These are phyloP conservation scores for Dactylis glomerata DNA, from an alignment of 176 grass and related monocot species.

Conservation along the genomic window DNA sequence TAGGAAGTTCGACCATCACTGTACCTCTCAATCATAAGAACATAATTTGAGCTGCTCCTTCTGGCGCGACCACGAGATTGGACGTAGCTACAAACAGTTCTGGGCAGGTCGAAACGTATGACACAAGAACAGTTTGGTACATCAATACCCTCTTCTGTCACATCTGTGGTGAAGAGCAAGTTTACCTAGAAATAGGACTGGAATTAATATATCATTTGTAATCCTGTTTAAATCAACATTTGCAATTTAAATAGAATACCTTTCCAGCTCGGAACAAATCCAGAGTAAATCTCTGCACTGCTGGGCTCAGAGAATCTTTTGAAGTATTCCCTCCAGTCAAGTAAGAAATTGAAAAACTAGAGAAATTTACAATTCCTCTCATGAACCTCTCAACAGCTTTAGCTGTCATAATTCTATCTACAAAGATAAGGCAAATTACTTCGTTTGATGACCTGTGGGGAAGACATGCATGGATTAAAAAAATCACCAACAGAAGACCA, in stretches of 20 bases:
- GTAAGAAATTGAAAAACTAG: conserved; percentile 73
- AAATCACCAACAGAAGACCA: not conserved
- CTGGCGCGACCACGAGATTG: conserved; percentile 84
- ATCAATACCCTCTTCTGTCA: conserved; percentile 88
- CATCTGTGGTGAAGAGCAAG: conserved; percentile 93
- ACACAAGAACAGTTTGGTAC: conserved; percentile 93
- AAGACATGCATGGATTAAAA: conserved; percentile 11
- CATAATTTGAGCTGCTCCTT: conserved; percentile 56
- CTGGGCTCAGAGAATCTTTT: conserved; percentile 65
- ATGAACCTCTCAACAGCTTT: conserved; percentile 79
- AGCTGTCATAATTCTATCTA: conserved; percentile 92
- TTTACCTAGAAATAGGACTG: conserved; percentile 63
- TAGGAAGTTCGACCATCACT: conserved; percentile 11
- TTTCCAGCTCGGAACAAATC: conserved; percentile 77
- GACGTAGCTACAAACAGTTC: conserved; percentile 84
- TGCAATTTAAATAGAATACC: conserved; percentile 37
- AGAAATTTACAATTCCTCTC: conserved; percentile 67
- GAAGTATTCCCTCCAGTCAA: conserved; percentile 85
- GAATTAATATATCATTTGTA: conserved; percentile 15
- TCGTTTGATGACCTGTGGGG: conserved; percentile 58
- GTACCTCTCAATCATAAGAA: conserved; percentile 95
- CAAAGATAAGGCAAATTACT: conserved; percentile 87
- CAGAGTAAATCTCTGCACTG: conserved; percentile 70
- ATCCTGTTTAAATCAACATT: conserved; percentile 1
- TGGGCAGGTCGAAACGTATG: conserved; percentile 88